These are phyloP conservation scores for Dendrobium officinale DNA, from an alignment of 106 monocot species.

Conservation along the genomic window DNA sequence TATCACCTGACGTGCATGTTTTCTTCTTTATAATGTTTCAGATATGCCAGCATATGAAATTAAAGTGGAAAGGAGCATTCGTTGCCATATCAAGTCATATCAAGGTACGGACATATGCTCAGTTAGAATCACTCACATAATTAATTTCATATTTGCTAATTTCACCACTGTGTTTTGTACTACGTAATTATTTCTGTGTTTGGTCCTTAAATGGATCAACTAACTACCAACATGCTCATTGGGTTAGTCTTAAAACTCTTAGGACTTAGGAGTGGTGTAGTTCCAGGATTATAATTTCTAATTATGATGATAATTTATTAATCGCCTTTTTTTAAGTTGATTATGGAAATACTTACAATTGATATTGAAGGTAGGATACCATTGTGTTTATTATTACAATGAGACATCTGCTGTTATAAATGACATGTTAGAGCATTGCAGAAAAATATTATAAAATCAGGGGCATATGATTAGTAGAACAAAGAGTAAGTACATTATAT, in stretches of 20 bases:
- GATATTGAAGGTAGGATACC: not conserved
- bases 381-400: not conserved
- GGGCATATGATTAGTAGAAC: not conserved
- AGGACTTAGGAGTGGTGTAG: not conserved
- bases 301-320: no score
- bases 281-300: not conserved
- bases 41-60: conserved; percentile 81
- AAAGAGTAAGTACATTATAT: not conserved
- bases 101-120: conserved; percentile 29
- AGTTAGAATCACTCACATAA: conserved; percentile 1
- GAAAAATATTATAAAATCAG: not conserved
- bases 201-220: not conserved
- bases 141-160: conserved; percentile 2
- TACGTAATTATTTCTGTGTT: not conserved
- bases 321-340: no score
- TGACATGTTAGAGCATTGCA: not conserved
- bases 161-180: not conserved
- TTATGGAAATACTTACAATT: no score
- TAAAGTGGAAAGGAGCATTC: conserved; percentile 78
- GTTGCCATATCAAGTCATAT: conserved; percentile 77
- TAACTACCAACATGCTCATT: not conserved
- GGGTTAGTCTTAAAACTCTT: not conserved
- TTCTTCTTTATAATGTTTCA: conserved; percentile 16
- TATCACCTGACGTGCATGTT: conserved; percentile 6
- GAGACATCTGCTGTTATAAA: not conserved